Percentiles rank a stretch among this genome's conserved stretches.
Conservation (phyloP, 106 monocot species). For the Allium fistulosum region DNA sequence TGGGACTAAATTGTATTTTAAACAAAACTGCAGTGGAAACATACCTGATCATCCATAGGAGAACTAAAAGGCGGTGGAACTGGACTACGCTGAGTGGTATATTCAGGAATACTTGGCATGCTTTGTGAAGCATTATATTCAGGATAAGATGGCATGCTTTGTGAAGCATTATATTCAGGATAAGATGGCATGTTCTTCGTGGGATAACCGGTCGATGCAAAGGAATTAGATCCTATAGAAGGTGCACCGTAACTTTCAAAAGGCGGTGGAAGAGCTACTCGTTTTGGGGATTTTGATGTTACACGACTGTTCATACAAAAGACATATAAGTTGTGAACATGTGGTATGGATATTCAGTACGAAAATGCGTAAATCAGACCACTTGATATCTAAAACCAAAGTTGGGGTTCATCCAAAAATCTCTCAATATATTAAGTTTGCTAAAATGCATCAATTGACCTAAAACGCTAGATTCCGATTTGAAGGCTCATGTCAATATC, state of each 20-base stretch:
- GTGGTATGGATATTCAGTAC: not conserved
- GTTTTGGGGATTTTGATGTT: constrained; percentile 30
- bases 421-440: not conserved
- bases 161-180: constrained; percentile 12
- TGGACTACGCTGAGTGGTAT: not conserved
- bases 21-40: not conserved
- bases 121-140: not conserved
- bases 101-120: no score
- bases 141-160: no score
- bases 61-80: constrained; percentile 7
- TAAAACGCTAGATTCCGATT: not conserved
- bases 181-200: constrained; percentile 16
- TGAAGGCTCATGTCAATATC: not conserved
- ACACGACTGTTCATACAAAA: constrained; percentile 9
- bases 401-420: not conserved
- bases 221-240: constrained; percentile 14
- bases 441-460: not conserved
- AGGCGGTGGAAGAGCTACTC: constrained; percentile 51
- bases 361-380: not conserved
- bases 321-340: not conserved
- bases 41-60: constrained; percentile 14
- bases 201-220: constrained; percentile 15
- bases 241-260: constrained; percentile 14
- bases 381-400: not conserved
- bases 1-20: not conserved